Conservation (phyloP, 75 land plant genomes). For the Cryptomeria japonica region DNA sequence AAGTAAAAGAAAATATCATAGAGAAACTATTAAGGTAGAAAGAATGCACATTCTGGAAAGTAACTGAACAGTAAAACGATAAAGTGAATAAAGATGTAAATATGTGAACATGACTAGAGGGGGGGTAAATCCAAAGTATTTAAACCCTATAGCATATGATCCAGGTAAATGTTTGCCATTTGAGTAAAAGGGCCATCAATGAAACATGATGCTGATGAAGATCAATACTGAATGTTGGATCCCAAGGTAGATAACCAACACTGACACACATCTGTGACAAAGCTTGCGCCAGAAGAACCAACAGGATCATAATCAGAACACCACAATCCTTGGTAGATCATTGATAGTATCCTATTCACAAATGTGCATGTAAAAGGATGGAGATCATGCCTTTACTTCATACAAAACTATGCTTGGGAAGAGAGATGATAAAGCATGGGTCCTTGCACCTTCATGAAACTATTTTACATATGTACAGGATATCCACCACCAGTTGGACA, state of each 20-base stretch:
- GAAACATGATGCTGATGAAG: not conserved
- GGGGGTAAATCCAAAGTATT: not conserved
- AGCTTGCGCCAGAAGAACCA: not conserved
- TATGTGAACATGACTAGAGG: not conserved
- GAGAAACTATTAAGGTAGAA: not conserved
- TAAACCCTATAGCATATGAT: not conserved
- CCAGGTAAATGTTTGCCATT: not conserved
- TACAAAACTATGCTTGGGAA: not conserved
- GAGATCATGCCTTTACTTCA: not conserved
- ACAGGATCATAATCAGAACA: not conserved
- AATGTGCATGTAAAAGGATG: not conserved
- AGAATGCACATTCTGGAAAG: not conserved
- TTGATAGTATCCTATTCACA: not conserved
- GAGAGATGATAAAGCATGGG: not conserved
- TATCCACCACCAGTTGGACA: not conserved
- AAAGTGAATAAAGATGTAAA: not conserved
- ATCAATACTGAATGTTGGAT: not conserved
- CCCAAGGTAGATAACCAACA: not conserved
- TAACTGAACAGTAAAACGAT: not conserved
- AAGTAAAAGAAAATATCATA: not conserved
- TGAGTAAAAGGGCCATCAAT: not conserved
- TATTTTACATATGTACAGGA: conserved; percentile 6
- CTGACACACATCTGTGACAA: not conserved
- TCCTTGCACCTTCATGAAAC: not conserved
- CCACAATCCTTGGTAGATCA: not conserved